These are phyloP conservation scores for Annona cherimola DNA, from an alignment of 164 flowering plant species.

Conservation along the genomic window DNA sequence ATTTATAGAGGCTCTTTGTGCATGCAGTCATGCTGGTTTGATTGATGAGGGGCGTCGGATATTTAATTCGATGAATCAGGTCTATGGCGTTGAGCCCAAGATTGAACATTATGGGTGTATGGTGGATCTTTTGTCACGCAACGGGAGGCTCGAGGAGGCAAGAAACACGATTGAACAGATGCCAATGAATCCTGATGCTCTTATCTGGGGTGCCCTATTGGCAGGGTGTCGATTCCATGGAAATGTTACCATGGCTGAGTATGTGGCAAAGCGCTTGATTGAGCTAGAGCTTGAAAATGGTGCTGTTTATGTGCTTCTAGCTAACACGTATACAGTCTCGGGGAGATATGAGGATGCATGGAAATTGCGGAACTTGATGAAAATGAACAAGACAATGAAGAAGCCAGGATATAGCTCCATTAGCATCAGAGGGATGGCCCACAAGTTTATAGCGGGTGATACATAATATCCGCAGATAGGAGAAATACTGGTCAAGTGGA, in stretches of 20 bases:
- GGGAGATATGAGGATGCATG: slow-evolving; percentile 25
- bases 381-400: slow-evolving; percentile 23
- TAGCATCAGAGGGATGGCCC: slow-evolving; percentile 23
- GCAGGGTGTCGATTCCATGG: slow-evolving; percentile 31
- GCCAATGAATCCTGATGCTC: slow-evolving; percentile 37
- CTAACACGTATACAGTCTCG: slow-evolving; percentile 25
- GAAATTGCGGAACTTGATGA: slow-evolving; percentile 20
- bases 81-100: slow-evolving; percentile 21
- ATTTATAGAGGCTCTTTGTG: slow-evolving; percentile 30
- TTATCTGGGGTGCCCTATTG: slow-evolving; percentile 34
- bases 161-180: slow-evolving; percentile 18
- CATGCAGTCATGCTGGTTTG: slow-evolving; percentile 30
- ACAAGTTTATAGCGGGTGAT: slow-evolving; percentile 34
- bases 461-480: slow-evolving; percentile 22
- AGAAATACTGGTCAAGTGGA: slow-evolving; percentile 24
- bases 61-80: slow-evolving; percentile 23
- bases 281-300: slow-evolving; percentile 25
- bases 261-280: slow-evolving; percentile 19
- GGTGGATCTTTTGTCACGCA: slow-evolving; percentile 39
- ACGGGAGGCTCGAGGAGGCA: slow-evolving; percentile 32
- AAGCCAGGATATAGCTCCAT: slow-evolving; percentile 41
- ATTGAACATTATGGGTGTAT: slow-evolving; percentile 46
- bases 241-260: slow-evolving; percentile 24
- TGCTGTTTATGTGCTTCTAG: slow-evolving; percentile 28
- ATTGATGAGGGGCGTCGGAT: slow-evolving; percentile 22